Evolutionary conservation across 108 stramenopile species (phyloP).

Genomic region (Chaetoceros tenuissimus): DNA sequence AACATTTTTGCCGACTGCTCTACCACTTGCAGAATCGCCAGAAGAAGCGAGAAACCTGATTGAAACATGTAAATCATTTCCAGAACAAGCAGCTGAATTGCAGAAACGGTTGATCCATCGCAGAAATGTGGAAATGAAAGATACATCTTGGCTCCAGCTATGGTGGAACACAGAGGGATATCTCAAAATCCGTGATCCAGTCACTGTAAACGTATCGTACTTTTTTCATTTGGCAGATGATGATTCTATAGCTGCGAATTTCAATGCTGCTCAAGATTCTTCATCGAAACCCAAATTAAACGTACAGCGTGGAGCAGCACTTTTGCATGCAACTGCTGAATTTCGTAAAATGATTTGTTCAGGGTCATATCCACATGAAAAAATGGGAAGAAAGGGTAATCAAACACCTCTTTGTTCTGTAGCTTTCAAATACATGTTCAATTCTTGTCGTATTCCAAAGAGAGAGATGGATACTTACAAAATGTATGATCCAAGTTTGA

Average conservation of each 20-base stretch:
- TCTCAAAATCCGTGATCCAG: constrained; percentile 78
- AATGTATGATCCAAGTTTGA: constrained; percentile 64
- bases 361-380: constrained; percentile 52
- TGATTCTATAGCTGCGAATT: constrained; percentile 25
- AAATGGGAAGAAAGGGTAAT: constrained; percentile 43
- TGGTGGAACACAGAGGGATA: constrained; percentile 88
- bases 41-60: constrained; percentile 44
- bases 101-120: constrained; percentile 54
- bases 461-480: constrained; percentile 61
- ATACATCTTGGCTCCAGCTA: constrained; percentile 71
- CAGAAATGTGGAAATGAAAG: constrained; percentile 31
- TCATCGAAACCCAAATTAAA: background rate
- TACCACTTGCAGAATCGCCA: constrained; percentile 45
- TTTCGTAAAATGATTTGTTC: constrained; percentile 63
- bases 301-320: constrained; percentile 51
- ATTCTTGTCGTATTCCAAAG: constrained; percentile 76
- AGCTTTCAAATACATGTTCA: constrained; percentile 90
- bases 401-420: constrained; percentile 65
- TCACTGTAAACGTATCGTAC: constrained; percentile 80
- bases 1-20: constrained; percentile 56
- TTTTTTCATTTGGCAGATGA: constrained; percentile 82
- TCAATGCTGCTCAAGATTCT: constrained; percentile 3
- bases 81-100: constrained; percentile 38
- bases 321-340: constrained; percentile 57
- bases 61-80: constrained; percentile 45